Evolutionary conservation across 139 green algal species (phyloP), one percentile per base, ranked within the genome.

Genomic region (Picochlorum sp.): DNA sequence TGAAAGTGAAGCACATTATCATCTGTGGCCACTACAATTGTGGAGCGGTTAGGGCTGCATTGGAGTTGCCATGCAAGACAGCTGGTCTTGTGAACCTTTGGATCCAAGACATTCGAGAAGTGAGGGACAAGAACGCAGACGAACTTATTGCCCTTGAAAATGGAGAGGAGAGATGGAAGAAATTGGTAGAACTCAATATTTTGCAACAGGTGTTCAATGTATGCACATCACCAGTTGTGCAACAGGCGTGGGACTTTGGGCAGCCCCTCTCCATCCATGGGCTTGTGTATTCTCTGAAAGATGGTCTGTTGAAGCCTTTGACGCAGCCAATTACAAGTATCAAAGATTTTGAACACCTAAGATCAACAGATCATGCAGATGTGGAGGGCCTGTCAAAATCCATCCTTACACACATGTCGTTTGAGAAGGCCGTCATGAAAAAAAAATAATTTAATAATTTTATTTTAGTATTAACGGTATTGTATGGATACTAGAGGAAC

Each of bases 21-120:
- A 67, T 94, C 28, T 91, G 83, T 65, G 86, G 86, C 9, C 86
- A 94, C 70, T 87, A 90, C 68, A 79, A 78, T 63, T 92, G 85
- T 69, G 86, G 85, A n/a, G 86, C 85, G 0, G 78, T 82, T 10
- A 77, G 74, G 31, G 83, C 69, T 2, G 81, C 86, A 2, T 71
- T 92, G 49, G 73, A 47, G 10, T 65, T 88, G 62, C 74, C 84
- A 28, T 67, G 34, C 62, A 80, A 79, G 49, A 84, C 78, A 1
- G 67, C 65, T 18, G 74, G 82, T 45, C 62, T 93, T 41, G 79
- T 89, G 45, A 92, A 90, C 71, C 81, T 85, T 59, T 93, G 86
- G 85, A 86, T 92, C 44, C 66, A 73, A 20, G 79, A 84, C 70
- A 85, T 89, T 55, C 77, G 79, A 2, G 69, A 81, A 37, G 73